phyloP scores from a whole-genome alignment of 1,284 basidiomycete species.

The Moesziomyces globuligerus region DNA sequence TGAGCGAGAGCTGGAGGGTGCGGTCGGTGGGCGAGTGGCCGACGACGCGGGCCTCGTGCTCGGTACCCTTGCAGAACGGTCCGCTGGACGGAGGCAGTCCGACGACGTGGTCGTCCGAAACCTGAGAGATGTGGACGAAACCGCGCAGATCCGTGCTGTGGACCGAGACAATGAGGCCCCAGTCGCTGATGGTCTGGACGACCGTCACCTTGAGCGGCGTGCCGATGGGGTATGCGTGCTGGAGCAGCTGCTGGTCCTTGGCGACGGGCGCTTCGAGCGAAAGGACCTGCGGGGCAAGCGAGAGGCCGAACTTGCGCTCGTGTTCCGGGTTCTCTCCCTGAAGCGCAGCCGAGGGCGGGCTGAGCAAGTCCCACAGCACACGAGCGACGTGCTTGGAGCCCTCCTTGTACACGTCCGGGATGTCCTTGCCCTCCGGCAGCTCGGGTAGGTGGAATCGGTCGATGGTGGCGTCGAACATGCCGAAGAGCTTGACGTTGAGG shows the following conservation, averaged over 20 bases:
- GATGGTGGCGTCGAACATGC: slow-evolving; percentile 91
- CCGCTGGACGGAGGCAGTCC: slow-evolving; percentile 73
- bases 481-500: slow-evolving; percentile 87
- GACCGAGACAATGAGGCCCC: slow-evolving; percentile 60
- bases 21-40: slow-evolving; percentile 90
- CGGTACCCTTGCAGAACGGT: slow-evolving; percentile 53
- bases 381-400: slow-evolving; percentile 78
- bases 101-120: slow-evolving; percentile 88
- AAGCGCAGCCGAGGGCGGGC: slow-evolving; percentile 28
- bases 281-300: slow-evolving; percentile 55
- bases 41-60: slow-evolving; percentile 86
- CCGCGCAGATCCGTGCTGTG: slow-evolving; percentile 45
- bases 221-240: slow-evolving; percentile 59
- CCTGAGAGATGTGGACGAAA: slow-evolving; percentile 79
- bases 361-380: slow-evolving; percentile 75
- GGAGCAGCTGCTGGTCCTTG: slow-evolving; percentile 31
- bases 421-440: slow-evolving; percentile 57
- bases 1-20: slow-evolving; percentile 84
- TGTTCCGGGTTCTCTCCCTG: slow-evolving; percentile 46
- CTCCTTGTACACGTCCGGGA: slow-evolving; percentile 73
- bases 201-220: slow-evolving; percentile 52
- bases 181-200: slow-evolving; percentile 52
- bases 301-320: slow-evolving; percentile 61
- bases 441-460: slow-evolving; percentile 81
- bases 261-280: slow-evolving; percentile 46